Evolutionary conservation across 2,329 filamentous ascomycete species (phyloP).

Genomic region (Sporothrix schenckii): DNA sequence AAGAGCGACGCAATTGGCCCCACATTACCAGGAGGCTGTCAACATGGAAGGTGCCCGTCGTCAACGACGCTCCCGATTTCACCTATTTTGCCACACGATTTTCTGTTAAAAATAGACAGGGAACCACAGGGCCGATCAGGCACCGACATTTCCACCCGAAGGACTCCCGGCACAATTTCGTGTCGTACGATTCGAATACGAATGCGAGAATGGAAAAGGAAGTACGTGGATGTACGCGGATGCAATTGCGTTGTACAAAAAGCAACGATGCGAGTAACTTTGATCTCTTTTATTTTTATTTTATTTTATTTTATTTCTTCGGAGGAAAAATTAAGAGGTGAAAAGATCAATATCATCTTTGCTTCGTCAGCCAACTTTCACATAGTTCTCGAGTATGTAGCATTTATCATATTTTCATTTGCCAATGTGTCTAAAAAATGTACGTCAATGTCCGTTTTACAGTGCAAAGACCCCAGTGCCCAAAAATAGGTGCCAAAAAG

Average conservation of each 20-base stretch:
- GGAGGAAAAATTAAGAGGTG: neutral
- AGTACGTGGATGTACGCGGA: neutral
- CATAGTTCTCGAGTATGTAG: neutral
- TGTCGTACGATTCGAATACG: conserved; percentile 1
- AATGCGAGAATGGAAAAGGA: neutral
- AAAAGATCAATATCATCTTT: neutral
- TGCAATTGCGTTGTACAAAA: neutral
- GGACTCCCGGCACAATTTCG: neutral
- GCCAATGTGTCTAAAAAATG: conserved; percentile 17
- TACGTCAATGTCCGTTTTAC: neutral
- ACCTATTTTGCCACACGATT: neutral
- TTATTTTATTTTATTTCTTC: neutral
- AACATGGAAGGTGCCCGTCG: conserved; percentile 17
- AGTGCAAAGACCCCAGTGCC: conserved; percentile 1
- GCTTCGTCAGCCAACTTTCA: neutral
- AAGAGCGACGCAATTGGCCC: neutral
- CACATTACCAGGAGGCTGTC: conserved; percentile 1
- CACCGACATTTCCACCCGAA: conserved; percentile 20
- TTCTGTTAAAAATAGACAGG: conserved; percentile 21
- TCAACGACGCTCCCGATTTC: neutral
- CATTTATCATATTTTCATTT: neutral
- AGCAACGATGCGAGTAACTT: neutral
- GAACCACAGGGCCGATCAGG: conserved; percentile 17
- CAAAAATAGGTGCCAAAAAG: conserved; percentile 2
- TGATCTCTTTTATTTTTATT: no score